Evolutionary conservation across 805 yeast species (phyloP).

Genomic region (Metschnikowia bowlesiae): DNA sequence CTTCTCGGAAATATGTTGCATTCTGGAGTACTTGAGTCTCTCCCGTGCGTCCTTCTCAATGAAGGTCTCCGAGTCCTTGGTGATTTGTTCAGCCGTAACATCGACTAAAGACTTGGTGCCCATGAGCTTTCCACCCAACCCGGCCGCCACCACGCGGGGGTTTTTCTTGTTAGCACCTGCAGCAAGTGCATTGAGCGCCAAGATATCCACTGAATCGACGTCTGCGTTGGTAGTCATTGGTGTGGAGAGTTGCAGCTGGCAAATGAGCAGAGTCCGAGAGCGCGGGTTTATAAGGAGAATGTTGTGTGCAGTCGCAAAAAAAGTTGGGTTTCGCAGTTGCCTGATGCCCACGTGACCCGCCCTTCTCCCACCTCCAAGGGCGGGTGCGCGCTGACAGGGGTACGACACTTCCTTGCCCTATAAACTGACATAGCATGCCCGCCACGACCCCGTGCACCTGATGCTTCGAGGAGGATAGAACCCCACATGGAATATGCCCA

Average conservation of each 20-base stretch:
- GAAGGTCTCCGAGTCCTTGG: constrained; percentile 42
- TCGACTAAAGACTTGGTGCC: constrained; percentile 71
- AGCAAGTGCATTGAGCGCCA: constrained; percentile 71
- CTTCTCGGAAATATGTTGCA: constrained; percentile 65
- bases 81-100: constrained; percentile 61
- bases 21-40: constrained; percentile 35
- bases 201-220: constrained; percentile 49
- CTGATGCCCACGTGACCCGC: not conserved
- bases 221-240: constrained; percentile 13
- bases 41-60: constrained; percentile 38
- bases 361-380: not conserved
- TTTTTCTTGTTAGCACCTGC: constrained; percentile 72
- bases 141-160: constrained; percentile 74
- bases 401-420: not conserved
- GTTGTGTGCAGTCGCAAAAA: constrained; percentile 5
- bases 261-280: not conserved
- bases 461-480: no score
- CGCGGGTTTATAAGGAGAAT: not conserved
- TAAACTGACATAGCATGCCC: not conserved
- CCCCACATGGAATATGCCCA: no score
- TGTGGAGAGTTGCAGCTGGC: not conserved
- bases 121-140: constrained; percentile 71
- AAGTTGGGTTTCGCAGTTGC: constrained; percentile 7
- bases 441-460: not conserved
- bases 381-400: not conserved